Evolutionary conservation across 768 basidiomycete genomes (phyloP), one percentile per base, ranked within the genome.

Genomic region (Tylopilus vinaceipallidus): DNA sequence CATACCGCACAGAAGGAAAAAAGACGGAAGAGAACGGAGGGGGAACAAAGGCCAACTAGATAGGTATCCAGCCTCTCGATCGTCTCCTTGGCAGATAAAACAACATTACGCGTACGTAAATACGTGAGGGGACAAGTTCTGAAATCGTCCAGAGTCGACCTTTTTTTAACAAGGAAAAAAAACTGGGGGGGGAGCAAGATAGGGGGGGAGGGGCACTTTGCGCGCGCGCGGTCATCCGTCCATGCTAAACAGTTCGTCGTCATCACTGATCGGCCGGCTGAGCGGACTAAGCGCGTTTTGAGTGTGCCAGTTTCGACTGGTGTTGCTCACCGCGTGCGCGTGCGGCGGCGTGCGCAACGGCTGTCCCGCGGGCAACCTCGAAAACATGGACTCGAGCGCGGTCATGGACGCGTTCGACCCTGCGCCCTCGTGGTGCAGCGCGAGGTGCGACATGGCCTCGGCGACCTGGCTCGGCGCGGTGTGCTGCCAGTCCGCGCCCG

Each of bases 231-330:
- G n/a, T 70, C 61, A 76, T 45, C 73, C 73, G 54, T 88, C 86
- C 82, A 88, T 83, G 59, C 73, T 74, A 64, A 90, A 90, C 62
- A 89, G 65, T 60, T 85, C 86, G 62, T 86, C 84, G 52, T 86
- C 75, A 49, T 75, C 80, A 29, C 73, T 73, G n/a, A 76, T 80
- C 4, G 84, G 82, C 47, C 79, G 72, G 58, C 82, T 80, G 49
- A 86, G 69, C 45, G 84, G 84, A 61, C 84, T 86, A 58, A 77
- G 63, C 36, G 77, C 71, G 41, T 63, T 62, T 43, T 69, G 58
- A 9, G 61, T 42, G 37, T 74, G 67, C 68, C 71, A 78, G 46
- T 62, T 64, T 33, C 39, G 39, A 23, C 74, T 63, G 42, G 36
- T 53, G 40, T 12, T 53, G 47, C 47, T 59, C 7, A 40, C 41